Percentiles rank a stretch among this genome's conserved stretches.
phyloP scores from a whole-genome alignment of 441 rosid species.

The Arabidopsis hybrid region DNA sequence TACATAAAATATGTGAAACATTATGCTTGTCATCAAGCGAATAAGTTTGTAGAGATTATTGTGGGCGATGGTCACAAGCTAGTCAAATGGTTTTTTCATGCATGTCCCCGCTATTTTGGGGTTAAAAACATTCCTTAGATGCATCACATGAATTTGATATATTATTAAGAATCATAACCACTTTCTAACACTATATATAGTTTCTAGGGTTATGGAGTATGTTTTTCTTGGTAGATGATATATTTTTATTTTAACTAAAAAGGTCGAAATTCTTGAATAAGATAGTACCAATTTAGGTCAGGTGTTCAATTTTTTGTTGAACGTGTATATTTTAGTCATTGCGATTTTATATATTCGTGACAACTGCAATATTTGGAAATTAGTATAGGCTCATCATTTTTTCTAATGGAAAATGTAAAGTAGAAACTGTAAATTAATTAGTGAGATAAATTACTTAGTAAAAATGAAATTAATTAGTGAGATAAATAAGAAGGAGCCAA shows the following conservation, averaged over 20 bases:
- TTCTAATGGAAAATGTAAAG: not conserved
- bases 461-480: conserved; percentile 11
- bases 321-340: no score
- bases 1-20: conserved; percentile 26
- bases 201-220: conserved; percentile 41
- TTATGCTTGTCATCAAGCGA: conserved; percentile 26
- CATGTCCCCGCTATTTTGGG: conserved; percentile 44
- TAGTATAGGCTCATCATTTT: not conserved
- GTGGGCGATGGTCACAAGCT: conserved; percentile 44
- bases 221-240: conserved; percentile 40
- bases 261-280: not conserved
- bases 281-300: conserved; percentile 16
- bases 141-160: conserved; percentile 41
- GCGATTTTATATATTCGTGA: not conserved
- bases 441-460: not conserved
- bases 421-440: not conserved
- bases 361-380: not conserved
- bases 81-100: conserved; percentile 41
- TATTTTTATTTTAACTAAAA: not conserved
- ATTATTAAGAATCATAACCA: conserved; percentile 42
- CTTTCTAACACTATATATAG: conserved; percentile 29
- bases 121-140: conserved; percentile 47
- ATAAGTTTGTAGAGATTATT: conserved; percentile 28
- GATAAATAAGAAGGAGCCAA: conserved; percentile 6
- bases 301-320: not conserved